A percentile compares a stretch with the other conserved stretches of the same genome.
phyloP scores from a whole-genome alignment of 345 rosid species.

The Carallia pectinifolia region DNA sequence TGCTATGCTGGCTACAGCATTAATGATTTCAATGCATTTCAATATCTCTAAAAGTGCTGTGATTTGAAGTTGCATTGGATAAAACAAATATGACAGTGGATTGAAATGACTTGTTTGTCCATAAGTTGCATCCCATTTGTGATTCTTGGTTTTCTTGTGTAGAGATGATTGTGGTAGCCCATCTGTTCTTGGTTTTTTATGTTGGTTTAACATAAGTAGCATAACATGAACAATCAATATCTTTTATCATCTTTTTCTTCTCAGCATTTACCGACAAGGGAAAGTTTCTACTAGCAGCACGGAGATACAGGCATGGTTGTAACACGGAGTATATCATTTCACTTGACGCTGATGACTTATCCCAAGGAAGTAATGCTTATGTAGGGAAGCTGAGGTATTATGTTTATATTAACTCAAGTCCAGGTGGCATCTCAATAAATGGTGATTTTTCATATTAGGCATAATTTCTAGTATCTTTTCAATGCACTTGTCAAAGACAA shows the following conservation, averaged over 20 bases:
- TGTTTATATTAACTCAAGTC: neutral
- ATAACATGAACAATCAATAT: neutral
- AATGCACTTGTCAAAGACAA: neutral
- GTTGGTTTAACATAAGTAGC: neutral
- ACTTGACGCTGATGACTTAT: slow-evolving; percentile 78
- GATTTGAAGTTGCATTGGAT: too few species aligned
- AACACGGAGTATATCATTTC: slow-evolving; percentile 84
- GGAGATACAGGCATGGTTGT: slow-evolving; percentile 74
- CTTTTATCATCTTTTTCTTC: slow-evolving; percentile 9
- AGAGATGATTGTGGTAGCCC: neutral
- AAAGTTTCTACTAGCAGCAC: slow-evolving; percentile 92
- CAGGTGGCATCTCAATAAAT: neutral
- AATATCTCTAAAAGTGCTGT: too few species aligned
- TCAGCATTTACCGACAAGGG: slow-evolving; percentile 78
- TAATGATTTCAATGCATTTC: too few species aligned
- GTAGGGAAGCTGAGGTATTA: slow-evolving; percentile 87
- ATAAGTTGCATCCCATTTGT: too few species aligned
- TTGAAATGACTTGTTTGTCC: too few species aligned
- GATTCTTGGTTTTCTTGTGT: too few species aligned
- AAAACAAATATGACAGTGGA: too few species aligned
- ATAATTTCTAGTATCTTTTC: neutral
- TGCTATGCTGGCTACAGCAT: too few species aligned
- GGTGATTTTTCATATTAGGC: neutral
- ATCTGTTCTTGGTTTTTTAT: neutral
- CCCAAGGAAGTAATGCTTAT: slow-evolving; percentile 93